phyloP scores from a whole-genome alignment of 2,329 filamentous ascomycete genomes.

The Penicillium sp. region DNA sequence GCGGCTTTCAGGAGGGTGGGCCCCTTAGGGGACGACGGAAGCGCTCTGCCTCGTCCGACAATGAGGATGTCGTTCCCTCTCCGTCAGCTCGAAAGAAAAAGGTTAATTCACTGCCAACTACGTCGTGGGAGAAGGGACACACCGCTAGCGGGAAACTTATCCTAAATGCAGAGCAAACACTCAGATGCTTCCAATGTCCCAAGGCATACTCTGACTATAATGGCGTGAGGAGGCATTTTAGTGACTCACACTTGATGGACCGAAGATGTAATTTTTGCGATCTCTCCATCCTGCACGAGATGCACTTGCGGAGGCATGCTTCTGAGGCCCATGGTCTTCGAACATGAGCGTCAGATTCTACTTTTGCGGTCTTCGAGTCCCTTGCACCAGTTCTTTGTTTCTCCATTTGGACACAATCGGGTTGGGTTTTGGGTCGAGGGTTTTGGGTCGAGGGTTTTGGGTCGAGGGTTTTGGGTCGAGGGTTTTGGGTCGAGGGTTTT shows the following conservation, averaged over 20 bases:
- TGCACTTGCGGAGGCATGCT: constrained; percentile 18
- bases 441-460: too few relatives aligned
- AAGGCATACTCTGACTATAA: constrained; percentile 22
- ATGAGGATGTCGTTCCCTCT: too few relatives aligned
- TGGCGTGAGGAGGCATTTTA: constrained; percentile 23
- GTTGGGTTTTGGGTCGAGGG: too few relatives aligned
- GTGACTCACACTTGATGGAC: constrained; percentile 19
- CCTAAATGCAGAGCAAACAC: constrained; percentile 10
- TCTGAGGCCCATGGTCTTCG: constrained; percentile 14
- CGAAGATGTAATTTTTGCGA: constrained; percentile 22
- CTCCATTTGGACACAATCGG: constrained; percentile 3
- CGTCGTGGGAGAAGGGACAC: constrained; percentile 8
- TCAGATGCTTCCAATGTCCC: constrained; percentile 19
- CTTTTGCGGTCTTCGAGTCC: constrained; percentile 4
- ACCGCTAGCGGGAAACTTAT: constrained; percentile 6
- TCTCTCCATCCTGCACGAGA: constrained; percentile 15
- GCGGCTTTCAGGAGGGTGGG: constrained; percentile 17
- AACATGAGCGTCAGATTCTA: constrained; percentile 11
- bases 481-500: too few relatives aligned
- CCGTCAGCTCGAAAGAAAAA: too few relatives aligned
- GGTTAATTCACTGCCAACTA: neutral
- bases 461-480: too few relatives aligned
- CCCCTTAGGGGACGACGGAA: constrained; percentile 14
- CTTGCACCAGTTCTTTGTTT: neutral
- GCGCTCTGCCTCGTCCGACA: neutral